Conservation (phyloP, 257 asterid species). For the Scutellaria barbata region DNA sequence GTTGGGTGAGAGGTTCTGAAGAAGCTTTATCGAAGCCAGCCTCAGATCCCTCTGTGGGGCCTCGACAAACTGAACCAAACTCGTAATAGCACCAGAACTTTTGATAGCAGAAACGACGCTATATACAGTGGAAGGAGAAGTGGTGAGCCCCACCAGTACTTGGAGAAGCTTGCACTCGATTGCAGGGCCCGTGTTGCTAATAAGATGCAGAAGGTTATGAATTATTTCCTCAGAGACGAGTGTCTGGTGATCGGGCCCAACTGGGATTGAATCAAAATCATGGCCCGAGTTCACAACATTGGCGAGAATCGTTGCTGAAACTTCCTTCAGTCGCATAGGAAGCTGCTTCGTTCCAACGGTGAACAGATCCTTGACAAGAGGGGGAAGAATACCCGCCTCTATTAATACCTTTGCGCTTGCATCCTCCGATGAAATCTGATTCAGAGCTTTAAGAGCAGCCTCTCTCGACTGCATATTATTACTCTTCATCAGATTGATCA, state of each 20-base stretch:
- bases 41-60: conserved; percentile 86
- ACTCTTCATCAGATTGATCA: conserved; percentile 75
- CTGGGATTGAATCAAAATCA: conserved; percentile 68
- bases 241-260: conserved; percentile 80
- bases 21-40: conserved; percentile 79
- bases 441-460: conserved; percentile 87
- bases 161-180: conserved; percentile 93
- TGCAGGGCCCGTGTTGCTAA: conserved; percentile 94
- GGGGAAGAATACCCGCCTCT: conserved; percentile 94
- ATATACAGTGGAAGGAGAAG: conserved; percentile 60
- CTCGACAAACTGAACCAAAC: conserved; percentile 93
- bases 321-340: conserved; percentile 80
- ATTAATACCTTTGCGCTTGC: conserved; percentile 77
- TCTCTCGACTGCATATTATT: conserved; percentile 65
- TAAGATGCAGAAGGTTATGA: conserved; percentile 79
- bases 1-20: conserved; percentile 78
- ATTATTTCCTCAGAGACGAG: conserved; percentile 82
- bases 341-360: conserved; percentile 67
- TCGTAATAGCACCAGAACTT: conserved; percentile 84
- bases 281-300: conserved; percentile 80
- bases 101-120: conserved; percentile 77
- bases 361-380: conserved; percentile 89
- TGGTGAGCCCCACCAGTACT: conserved; percentile 89
- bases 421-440: conserved; percentile 85
- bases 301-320: conserved; percentile 89